Percentiles rank a stretch among this genome's conserved stretches.
Evolutionary conservation across 1,284 basidiomycete species (phyloP).

Genomic region (Inonotus hispidus): DNA sequence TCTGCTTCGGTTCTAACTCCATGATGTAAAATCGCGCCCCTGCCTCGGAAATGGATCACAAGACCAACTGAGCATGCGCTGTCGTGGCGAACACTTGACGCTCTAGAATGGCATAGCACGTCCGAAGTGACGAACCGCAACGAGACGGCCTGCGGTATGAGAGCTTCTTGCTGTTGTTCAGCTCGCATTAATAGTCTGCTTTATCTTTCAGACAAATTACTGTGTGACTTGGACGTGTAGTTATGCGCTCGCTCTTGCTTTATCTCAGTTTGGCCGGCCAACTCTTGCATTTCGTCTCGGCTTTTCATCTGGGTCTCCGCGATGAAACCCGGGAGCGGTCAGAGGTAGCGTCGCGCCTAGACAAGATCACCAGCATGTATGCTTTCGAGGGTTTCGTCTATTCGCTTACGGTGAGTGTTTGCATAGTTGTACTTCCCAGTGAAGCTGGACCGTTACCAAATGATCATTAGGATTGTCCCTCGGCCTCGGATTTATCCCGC

Average conservation of each 20-base stretch:
- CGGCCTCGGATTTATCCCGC: background rate
- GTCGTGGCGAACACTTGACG: background rate
- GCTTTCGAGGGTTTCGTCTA: slow-evolving; percentile 17
- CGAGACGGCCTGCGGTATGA: background rate
- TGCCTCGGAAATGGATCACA: background rate
- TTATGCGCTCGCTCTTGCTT: no score
- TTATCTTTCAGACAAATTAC: background rate
- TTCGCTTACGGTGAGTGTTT: slow-evolving; percentile 13
- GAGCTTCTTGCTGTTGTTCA: background rate
- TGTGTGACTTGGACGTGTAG: background rate
- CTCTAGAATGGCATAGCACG: background rate
- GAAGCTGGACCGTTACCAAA: background rate
- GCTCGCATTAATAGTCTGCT: background rate
- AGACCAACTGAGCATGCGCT: background rate
- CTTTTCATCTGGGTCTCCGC: background rate
- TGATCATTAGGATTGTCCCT: slow-evolving; percentile 14
- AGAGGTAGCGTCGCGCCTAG: slow-evolving; percentile 6
- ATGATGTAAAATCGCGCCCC: background rate
- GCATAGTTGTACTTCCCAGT: background rate
- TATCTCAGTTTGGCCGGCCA: no score
- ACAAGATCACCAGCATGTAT: slow-evolving; percentile 18
- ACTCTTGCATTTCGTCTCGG: no score
- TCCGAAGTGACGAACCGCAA: no score
- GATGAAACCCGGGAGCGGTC: background rate
- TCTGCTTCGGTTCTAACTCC: background rate